Percentiles rank a stretch among this genome's conserved stretches.
Evolutionary conservation across 2,329 filamentous ascomycete genomes (phyloP).

Genomic region (Tolypocladium paradoxum): DNA sequence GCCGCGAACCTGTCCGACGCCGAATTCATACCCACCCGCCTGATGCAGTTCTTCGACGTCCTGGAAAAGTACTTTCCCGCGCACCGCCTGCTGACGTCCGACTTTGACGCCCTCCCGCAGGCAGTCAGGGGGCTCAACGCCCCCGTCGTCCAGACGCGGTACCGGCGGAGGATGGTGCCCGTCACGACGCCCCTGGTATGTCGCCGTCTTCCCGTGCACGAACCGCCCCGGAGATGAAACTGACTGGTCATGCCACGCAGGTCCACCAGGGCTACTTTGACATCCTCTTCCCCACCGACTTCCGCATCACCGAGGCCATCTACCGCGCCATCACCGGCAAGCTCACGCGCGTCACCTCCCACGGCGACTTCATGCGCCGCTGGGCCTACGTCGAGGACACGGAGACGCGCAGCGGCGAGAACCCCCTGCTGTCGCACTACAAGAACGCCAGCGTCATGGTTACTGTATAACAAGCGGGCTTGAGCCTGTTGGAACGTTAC

Average conservation of each 20-base stretch:
- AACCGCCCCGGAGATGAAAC: no score
- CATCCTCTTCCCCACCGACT: slow-evolving; percentile 96
- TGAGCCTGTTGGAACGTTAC: no score
- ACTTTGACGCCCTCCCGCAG: slow-evolving; percentile 82
- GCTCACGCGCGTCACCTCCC: slow-evolving; percentile 71
- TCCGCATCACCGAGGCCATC: slow-evolving; percentile 78
- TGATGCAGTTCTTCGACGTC: slow-evolving; percentile 96
- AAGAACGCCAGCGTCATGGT: slow-evolving; percentile 90
- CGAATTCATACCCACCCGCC: slow-evolving; percentile 86
- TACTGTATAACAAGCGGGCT: slow-evolving; percentile 50
- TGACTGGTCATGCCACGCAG: no score
- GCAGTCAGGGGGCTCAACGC: slow-evolving; percentile 77
- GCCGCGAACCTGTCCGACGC: slow-evolving; percentile 66
- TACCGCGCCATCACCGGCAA: slow-evolving; percentile 91
- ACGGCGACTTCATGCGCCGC: slow-evolving; percentile 80
- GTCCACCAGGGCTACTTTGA: slow-evolving; percentile 98
- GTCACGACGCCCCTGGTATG: slow-evolving; percentile 82
- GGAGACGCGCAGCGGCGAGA: slow-evolving; percentile 80
- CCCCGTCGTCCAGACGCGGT: slow-evolving; percentile 93
- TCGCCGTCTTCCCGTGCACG: slow-evolving; percentile 4
- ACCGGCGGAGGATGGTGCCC: slow-evolving; percentile 74
- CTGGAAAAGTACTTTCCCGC: slow-evolving; percentile 80
- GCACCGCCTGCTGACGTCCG: slow-evolving; percentile 78
- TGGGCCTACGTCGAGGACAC: slow-evolving; percentile 92
- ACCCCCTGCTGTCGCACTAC: slow-evolving; percentile 86